Evolutionary conservation across 106 monocot species (phyloP).

Genomic region (Iris macrosiphon): DNA sequence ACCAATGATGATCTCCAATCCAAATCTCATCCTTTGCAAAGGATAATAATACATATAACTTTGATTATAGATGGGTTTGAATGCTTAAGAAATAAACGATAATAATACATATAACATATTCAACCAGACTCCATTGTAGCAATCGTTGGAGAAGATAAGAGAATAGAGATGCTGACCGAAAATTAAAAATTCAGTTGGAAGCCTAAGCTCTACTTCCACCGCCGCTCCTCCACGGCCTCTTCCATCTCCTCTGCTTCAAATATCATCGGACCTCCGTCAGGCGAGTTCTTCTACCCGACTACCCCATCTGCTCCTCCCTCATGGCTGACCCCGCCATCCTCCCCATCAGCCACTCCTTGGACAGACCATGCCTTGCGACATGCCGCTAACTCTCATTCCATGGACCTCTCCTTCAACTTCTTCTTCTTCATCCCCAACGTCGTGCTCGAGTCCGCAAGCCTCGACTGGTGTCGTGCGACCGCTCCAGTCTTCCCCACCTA

Average conservation of each 20-base stretch:
- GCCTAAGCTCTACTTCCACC: slow-evolving; percentile 23
- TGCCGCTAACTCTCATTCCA: slow-evolving; percentile 40
- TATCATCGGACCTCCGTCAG: slow-evolving; percentile 17
- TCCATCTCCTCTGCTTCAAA: not conserved
- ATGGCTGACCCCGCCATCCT: slow-evolving; percentile 90
- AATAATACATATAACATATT: too few species aligned
- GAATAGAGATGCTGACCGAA: too few species aligned
- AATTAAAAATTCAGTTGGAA: slow-evolving; percentile 20
- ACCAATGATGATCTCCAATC: too few species aligned
- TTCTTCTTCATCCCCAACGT: slow-evolving; percentile 49
- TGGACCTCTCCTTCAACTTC: slow-evolving; percentile 5
- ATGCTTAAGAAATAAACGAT: too few species aligned
- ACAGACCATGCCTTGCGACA: slow-evolving; percentile 66
- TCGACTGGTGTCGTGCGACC: slow-evolving; percentile 42
- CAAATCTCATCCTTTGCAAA: too few species aligned
- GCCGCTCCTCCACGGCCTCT: not conserved
- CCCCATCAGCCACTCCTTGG: slow-evolving; percentile 71
- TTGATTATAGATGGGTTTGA: too few species aligned
- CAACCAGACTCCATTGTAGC: too few species aligned
- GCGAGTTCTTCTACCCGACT: slow-evolving; percentile 77
- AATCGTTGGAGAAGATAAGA: too few species aligned
- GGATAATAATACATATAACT: too few species aligned
- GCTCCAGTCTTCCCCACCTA: slow-evolving; percentile 19
- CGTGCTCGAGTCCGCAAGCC: slow-evolving; percentile 46
- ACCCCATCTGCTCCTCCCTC: slow-evolving; percentile 63